These are phyloP conservation scores for Crithidia thermophila DNA, from an alignment of 208 protist genomes.

Conservation along the genomic window DNA sequence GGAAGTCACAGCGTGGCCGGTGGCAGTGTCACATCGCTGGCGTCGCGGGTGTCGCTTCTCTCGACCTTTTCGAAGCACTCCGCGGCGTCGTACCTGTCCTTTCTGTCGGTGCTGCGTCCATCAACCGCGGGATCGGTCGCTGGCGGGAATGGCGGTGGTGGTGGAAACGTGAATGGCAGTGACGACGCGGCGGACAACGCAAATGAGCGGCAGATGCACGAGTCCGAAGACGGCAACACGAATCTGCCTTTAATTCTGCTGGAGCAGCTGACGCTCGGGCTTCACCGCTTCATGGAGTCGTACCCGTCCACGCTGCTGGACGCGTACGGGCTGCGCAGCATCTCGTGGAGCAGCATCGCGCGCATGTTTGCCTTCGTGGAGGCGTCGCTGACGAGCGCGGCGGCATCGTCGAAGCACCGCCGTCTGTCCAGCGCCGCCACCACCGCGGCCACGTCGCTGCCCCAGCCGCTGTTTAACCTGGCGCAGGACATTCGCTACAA, in stretches of 20 bases:
- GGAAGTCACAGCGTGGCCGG: constrained; percentile 8
- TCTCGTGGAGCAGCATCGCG: constrained; percentile 72
- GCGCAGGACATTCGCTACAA: constrained; percentile 86
- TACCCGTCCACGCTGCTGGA: constrained; percentile 45
- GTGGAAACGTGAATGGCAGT: background rate
- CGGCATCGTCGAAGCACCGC: background rate
- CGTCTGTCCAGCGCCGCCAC: background rate
- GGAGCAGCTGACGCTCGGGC: constrained; percentile 71
- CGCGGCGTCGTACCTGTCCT: constrained; percentile 72
- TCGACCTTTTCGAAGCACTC: constrained; percentile 79
- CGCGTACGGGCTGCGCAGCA: constrained; percentile 51
- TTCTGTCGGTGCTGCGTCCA: constrained; percentile 79
- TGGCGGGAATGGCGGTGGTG: constrained; percentile 4
- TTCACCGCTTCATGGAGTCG: constrained; percentile 64
- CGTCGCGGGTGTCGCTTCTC: constrained; percentile 78
- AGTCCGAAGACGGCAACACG: constrained; percentile 88
- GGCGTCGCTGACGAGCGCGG: constrained; percentile 29
- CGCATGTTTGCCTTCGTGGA: constrained; percentile 66
- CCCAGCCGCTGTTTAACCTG: constrained; percentile 47
- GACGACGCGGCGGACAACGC: background rate
- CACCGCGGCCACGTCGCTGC: background rate
- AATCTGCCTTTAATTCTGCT: constrained; percentile 89
- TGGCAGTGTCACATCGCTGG: constrained; percentile 48
- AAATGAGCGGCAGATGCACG: constrained; percentile 47
- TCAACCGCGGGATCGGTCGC: constrained; percentile 18